Base-by-base conservation (phyloP, 352 stramenopile genomes). In the Thalassiosira hispida region DNA sequence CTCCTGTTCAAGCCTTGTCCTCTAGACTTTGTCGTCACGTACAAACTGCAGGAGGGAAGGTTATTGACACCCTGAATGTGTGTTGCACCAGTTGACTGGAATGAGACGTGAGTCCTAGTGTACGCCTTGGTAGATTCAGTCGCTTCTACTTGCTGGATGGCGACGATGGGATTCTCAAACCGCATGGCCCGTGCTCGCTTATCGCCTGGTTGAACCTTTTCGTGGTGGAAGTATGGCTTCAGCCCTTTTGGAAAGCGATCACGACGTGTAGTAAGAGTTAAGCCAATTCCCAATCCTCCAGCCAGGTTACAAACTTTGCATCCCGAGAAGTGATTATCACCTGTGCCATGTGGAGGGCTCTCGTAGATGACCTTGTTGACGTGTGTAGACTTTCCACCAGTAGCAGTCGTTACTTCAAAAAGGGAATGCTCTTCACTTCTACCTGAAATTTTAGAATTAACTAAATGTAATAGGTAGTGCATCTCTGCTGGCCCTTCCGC, bases 271-370 rank as follows among this genome's bases (percentile, higher is more conserved):
- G 47, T 64, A 0, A 18, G 0, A 1, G 31, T 64, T 0, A 66
- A 9, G 6, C 57, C 57, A 66, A 66, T 33, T n/a, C 57, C 31
- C n/a, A 35, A 35, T 7, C 9, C 8, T n/a, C 33, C 64, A 18
- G 11, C 12, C 18, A 46, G 52, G 1, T 40, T 11, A 11, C 11
- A 49, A 1, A 73, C 40, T 40, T 53, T 1, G 31, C 49, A 16
- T 25, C 49, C 49, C 20, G 49, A 63, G 27, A 73, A 73, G 18
- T 64, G 35, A 46, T 73, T 73, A 29, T 73, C 64, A 2, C 4
- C 27, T 6, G n/a, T 47, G 16, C 42, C n/a, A 18, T 69, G 40
- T n/a, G 46, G 42, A 31, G 11, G 40, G 1, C 0, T 27, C 0
- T n/a, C 7, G 29, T 63, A 64, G 14, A 64, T 72, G 14, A 42